A percentile compares a stretch with the other conserved stretches of the same genome.
phyloP scores from a whole-genome alignment of 1,284 basidiomycete genomes.

The Sporisorium sorghi region DNA sequence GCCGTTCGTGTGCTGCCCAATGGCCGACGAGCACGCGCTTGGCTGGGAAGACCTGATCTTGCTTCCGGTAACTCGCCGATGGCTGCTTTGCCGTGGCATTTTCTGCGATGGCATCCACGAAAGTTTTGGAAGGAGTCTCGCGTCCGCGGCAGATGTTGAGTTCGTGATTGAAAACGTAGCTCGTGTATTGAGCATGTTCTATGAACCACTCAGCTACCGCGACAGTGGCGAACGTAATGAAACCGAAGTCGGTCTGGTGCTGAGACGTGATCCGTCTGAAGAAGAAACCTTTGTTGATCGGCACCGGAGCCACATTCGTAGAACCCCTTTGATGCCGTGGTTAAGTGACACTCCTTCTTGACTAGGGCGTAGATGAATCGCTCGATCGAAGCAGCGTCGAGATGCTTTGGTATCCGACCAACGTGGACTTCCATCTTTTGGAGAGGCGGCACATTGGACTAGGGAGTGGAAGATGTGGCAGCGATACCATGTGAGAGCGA shows the following conservation, averaged over 20 bases:
- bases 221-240: slow-evolving; percentile 23
- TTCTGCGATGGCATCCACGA: slow-evolving; percentile 23
- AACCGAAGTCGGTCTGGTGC: background rate
- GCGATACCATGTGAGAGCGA: too few species aligned
- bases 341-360: slow-evolving; percentile 1
- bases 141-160: slow-evolving; percentile 1
- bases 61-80: slow-evolving; percentile 12
- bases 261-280: background rate
- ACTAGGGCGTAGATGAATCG: slow-evolving; percentile 28
- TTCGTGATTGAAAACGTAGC: slow-evolving; percentile 1
- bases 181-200: slow-evolving; percentile 3
- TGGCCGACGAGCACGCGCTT: slow-evolving; percentile 10
- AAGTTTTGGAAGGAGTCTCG: slow-evolving; percentile 6
- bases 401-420: background rate
- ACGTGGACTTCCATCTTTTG: slow-evolving; percentile 26
- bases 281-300: slow-evolving; percentile 32
- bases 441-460: too few species aligned
- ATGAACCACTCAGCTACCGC: slow-evolving; percentile 32
- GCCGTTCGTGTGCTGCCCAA: slow-evolving; percentile 10
- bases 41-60: slow-evolving; percentile 2
- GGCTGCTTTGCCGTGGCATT: slow-evolving; percentile 22
- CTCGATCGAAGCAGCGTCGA: slow-evolving; percentile 16
- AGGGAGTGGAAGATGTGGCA: too few species aligned
- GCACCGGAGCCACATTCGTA: background rate
- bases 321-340: background rate